Evolutionary conservation across 2,329 filamentous ascomycete genomes (phyloP), one percentile per base, ranked within the genome.

Genomic region (Epichloe hybrida): DNA sequence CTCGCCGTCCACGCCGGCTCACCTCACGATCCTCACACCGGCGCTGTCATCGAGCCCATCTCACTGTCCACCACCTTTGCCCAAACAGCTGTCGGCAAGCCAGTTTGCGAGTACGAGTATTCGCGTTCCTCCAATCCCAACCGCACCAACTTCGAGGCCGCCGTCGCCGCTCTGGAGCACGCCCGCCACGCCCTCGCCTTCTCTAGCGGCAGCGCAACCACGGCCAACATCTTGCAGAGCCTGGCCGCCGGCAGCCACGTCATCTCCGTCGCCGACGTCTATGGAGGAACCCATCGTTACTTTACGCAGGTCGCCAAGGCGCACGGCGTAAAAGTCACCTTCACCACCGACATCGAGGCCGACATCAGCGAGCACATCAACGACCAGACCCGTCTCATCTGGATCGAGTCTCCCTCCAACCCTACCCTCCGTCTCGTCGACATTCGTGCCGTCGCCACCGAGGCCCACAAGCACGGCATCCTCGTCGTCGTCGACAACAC

Each of bases 401-500:
- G 93, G 93, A 97, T 98, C 63, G 67, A 98, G 72, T 84, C 81
- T 9, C 93, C 93, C 23, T 93, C 86, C 60, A 98, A 98, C 72
- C 93, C 93, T 0, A 98, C 93, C 6, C 76, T 98, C 52, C 82
- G 86, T 31, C 78, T 98, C 46, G 91, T 97, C 57, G 91, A 98
- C 69, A 95, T 98, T 64, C 77, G 86, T 60, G 84, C 87, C 49
- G 86, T 98, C 40, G 84, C 86, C 31, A 81, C 80, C 31, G 77
- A 85, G 50, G 93, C 93, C 17, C 93, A 97, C 68, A 75, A 84
- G 61, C 86, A 88, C 63, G 91, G 90, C 55, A 88, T 97, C 62
- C 76, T 88, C 64, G 93, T 98, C 42, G 93, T 98, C n/a, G 93
- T 98, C 41, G 93, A 98, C 74, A 98, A 98, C 74, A 98, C 93